phyloP scores from a whole-genome alignment of 306 rosid genomes.

The Fagus crenata region DNA sequence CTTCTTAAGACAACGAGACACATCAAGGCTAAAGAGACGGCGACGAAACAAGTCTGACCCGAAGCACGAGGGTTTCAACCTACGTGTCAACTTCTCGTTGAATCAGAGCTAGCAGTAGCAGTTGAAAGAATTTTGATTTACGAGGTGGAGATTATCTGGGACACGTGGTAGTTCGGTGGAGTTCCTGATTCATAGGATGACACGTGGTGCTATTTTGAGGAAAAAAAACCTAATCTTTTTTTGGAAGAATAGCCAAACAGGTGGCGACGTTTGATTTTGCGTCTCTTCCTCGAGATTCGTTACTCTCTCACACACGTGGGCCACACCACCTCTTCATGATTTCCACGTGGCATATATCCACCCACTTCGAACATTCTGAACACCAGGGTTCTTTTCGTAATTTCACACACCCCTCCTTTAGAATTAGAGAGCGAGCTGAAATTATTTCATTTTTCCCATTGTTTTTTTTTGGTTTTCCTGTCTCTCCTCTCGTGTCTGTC shows the following conservation, averaged over 20 bases:
- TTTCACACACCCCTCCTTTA: background rate
- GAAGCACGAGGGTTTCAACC: background rate
- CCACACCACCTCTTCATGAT: background rate
- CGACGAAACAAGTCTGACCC: slow-evolving; percentile 7
- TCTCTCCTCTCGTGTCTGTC: background rate
- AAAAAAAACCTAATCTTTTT: background rate
- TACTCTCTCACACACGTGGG: slow-evolving; percentile 38
- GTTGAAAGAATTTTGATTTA: background rate
- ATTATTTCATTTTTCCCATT: background rate
- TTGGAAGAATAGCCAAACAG: slow-evolving; percentile 20
- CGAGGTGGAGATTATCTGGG: background rate
- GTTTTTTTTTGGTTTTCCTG: background rate
- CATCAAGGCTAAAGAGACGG: background rate
- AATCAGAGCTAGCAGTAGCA: slow-evolving; percentile 5
- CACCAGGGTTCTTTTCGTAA: slow-evolving; percentile 27
- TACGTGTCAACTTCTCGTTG: slow-evolving; percentile 37
- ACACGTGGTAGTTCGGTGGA: slow-evolving; percentile 25
- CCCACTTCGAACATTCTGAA: background rate
- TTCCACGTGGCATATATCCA: slow-evolving; percentile 42
- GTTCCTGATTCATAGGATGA: background rate
- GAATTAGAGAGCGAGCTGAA: background rate
- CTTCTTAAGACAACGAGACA: background rate
- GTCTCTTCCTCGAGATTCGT: slow-evolving; percentile 35
- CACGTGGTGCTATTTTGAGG: slow-evolving; percentile 42
- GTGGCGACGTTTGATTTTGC: slow-evolving; percentile 27